Conservation (phyloP, 2,329 filamentous ascomycete genomes). For the Neonectria hederae region DNA sequence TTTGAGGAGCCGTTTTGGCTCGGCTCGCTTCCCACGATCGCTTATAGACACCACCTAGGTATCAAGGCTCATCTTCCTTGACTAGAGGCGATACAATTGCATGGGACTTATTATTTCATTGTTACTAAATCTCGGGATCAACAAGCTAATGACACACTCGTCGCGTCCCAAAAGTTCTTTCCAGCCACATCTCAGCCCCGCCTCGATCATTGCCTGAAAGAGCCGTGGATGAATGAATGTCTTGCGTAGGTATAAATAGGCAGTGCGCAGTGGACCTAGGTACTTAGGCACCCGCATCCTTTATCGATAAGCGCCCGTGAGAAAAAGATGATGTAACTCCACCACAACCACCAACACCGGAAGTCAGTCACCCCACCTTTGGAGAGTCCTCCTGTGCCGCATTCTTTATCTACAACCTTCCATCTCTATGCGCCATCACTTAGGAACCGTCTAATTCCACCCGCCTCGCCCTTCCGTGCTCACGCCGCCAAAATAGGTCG, state of each 20-base stretch:
- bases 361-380: slow-evolving; percentile 36
- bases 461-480: slow-evolving; percentile 9
- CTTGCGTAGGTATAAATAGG: background rate
- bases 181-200: background rate
- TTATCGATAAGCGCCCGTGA: slow-evolving; percentile 38
- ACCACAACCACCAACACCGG: slow-evolving; percentile 5
- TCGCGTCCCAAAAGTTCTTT: background rate
- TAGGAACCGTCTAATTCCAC: background rate
- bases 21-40: slow-evolving; percentile 34
- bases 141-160: background rate
- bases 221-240: background rate
- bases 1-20: slow-evolving; percentile 28
- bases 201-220: background rate
- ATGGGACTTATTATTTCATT: background rate
- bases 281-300: slow-evolving; percentile 20
- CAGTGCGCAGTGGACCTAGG: background rate
- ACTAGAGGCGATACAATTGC: background rate
- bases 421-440: slow-evolving; percentile 21
- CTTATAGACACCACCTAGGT: slow-evolving; percentile 33
- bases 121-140: background rate
- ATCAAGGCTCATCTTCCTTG: background rate
- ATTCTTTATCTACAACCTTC: slow-evolving; percentile 16
- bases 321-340: slow-evolving; percentile 40
- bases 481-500: slow-evolving; percentile 51
- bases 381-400: slow-evolving; percentile 16